phyloP scores from a whole-genome alignment of 2,329 filamentous ascomycete genomes.

The Neopestalotiopsis sp. region DNA sequence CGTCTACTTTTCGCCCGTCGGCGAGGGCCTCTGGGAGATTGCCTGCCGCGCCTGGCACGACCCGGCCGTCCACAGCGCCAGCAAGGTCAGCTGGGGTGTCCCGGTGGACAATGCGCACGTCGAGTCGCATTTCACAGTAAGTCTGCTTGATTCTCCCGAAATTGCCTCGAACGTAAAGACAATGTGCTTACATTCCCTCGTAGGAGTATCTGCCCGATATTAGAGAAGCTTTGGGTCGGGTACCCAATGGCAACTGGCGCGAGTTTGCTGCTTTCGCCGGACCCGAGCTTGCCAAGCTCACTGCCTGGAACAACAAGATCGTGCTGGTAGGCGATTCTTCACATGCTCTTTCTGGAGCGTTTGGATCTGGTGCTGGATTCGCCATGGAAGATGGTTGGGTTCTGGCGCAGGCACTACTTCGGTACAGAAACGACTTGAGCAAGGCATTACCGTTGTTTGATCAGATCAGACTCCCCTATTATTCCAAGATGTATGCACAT shows the following conservation, averaged over 20 bases:
- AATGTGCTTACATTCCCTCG: neutral
- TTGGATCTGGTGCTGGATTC: conserved; percentile 42
- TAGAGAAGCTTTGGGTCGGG: conserved; percentile 41
- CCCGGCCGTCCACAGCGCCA: conserved; percentile 30
- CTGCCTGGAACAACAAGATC: conserved; percentile 45
- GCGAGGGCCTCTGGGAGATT: conserved; percentile 33
- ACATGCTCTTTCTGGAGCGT: conserved; percentile 55
- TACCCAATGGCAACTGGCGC: conserved; percentile 46
- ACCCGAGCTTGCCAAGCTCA: conserved; percentile 45
- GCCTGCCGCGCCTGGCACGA: conserved; percentile 32
- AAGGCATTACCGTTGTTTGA: conserved; percentile 33
- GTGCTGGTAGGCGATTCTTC: conserved; percentile 60
- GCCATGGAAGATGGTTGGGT: conserved; percentile 40
- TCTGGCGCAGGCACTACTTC: conserved; percentile 31
- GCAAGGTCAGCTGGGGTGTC: conserved; percentile 36
- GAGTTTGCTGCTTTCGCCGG: conserved; percentile 55
- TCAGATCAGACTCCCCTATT: conserved; percentile 34
- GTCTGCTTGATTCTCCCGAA: conserved; percentile 32
- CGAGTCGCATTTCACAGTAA: conserved; percentile 31
- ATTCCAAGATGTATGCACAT: conserved; percentile 34
- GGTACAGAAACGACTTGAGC: conserved; percentile 29
- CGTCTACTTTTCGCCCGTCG: conserved; percentile 34
- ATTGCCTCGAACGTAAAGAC: neutral
- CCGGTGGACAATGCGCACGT: conserved; percentile 31
- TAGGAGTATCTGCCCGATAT: conserved; percentile 46